These are phyloP conservation scores for Termitomyces sp. DNA, from an alignment of 768 basidiomycete species.

Conservation along the genomic window DNA sequence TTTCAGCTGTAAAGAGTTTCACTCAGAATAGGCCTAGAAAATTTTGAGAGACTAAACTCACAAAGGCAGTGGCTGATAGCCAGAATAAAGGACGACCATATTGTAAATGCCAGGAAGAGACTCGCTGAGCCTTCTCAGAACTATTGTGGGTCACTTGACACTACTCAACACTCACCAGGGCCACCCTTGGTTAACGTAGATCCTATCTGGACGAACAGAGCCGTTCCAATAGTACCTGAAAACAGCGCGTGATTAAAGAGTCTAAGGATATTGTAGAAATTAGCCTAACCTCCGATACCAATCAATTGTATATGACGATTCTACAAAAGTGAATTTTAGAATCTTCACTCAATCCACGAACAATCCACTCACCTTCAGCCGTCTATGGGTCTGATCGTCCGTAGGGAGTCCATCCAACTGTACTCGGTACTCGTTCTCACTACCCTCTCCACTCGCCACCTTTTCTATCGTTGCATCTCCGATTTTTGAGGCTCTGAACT, in stretches of 20 bases:
- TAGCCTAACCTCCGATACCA: slow-evolving; percentile 41
- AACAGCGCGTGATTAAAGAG: slow-evolving; percentile 6
- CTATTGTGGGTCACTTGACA: background rate
- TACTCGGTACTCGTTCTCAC: slow-evolving; percentile 12
- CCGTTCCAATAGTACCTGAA: slow-evolving; percentile 70
- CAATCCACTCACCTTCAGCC: slow-evolving; percentile 30
- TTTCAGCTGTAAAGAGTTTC: slow-evolving; percentile 49
- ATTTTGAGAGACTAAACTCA: slow-evolving; percentile 19
- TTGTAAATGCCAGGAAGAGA: slow-evolving; percentile 46
- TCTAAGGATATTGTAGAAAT: background rate
- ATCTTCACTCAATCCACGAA: background rate
- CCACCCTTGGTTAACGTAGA: slow-evolving; percentile 56
- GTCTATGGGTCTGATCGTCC: slow-evolving; percentile 35
- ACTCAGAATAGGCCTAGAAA: background rate
- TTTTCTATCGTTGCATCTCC: slow-evolving; percentile 1
- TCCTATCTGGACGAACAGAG: slow-evolving; percentile 75
- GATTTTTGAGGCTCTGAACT: slow-evolving; percentile 8
- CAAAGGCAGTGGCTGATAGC: slow-evolving; percentile 47
- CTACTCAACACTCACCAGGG: slow-evolving; percentile 39
- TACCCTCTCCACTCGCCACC: background rate
- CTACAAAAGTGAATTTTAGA: slow-evolving; percentile 20
- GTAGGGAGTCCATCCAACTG: slow-evolving; percentile 12
- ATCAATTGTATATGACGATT: slow-evolving; percentile 51
- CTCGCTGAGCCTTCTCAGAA: slow-evolving; percentile 29
- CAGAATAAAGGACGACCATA: slow-evolving; percentile 49